phyloP scores from a whole-genome alignment of 441 rosid genomes.

The Dalechampia spathulata region DNA sequence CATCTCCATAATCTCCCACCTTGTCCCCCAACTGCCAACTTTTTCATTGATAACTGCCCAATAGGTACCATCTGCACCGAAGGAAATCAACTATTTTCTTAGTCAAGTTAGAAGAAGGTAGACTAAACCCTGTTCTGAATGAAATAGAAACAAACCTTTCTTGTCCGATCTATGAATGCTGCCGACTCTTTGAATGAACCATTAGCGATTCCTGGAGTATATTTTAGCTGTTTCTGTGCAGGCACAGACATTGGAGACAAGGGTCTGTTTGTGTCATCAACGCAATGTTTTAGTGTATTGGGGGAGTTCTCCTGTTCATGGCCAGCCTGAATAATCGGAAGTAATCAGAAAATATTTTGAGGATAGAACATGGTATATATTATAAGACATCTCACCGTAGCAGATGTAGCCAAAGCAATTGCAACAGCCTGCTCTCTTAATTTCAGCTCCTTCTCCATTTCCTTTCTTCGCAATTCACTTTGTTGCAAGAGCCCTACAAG shows the following conservation, averaged over 20 bases:
- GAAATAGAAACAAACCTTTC: slow-evolving; percentile 43
- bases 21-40: slow-evolving; percentile 55
- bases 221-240: slow-evolving; percentile 91
- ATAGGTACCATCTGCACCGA: slow-evolving; percentile 78
- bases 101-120: slow-evolving; percentile 15
- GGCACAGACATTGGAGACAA: slow-evolving; percentile 70
- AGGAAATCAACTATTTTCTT: slow-evolving; percentile 3
- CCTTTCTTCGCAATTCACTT: slow-evolving; percentile 76
- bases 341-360: not conserved
- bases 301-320: slow-evolving; percentile 49
- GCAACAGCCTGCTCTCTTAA: slow-evolving; percentile 70
- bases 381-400: slow-evolving; percentile 38
- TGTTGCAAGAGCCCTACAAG: slow-evolving; percentile 65
- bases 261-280: slow-evolving; percentile 52
- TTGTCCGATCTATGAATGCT: slow-evolving; percentile 57
- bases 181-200: slow-evolving; percentile 50
- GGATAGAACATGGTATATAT: not conserved
- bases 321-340: slow-evolving; percentile 18
- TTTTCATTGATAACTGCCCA: slow-evolving; percentile 67
- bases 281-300: slow-evolving; percentile 54
- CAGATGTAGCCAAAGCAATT: slow-evolving; percentile 55
- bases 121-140: slow-evolving; percentile 2
- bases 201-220: slow-evolving; percentile 82
- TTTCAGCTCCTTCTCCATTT: slow-evolving; percentile 78
- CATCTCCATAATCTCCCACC: slow-evolving; percentile 97